Percentiles rank a stretch among this genome's conserved stretches.
Conservation (phyloP, 495 filamentous ascomycete species). For the Hypoxylon fuscum region DNA sequence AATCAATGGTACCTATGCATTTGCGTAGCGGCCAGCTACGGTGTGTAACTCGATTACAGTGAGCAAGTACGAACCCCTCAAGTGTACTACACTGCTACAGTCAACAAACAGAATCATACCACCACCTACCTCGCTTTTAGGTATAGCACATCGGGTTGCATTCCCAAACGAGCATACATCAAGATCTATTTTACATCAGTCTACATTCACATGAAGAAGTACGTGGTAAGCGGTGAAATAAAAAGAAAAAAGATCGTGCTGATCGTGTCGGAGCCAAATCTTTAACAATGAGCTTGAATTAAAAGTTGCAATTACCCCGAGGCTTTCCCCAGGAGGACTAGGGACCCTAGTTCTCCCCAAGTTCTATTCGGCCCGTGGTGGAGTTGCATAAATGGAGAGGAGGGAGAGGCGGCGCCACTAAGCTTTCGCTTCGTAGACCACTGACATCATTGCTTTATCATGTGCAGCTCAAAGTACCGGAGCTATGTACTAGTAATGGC, state of each 20-base stretch:
- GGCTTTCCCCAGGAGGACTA: conserved; percentile 26
- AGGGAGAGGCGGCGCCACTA: conserved; percentile 20
- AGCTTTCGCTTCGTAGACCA: conserved; percentile 23
- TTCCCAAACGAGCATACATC: no score
- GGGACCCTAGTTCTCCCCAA: conserved; percentile 37
- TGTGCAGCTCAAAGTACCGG: conserved; percentile 24
- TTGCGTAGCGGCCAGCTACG: neutral
- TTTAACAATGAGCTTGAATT: neutral
- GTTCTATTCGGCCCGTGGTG: conserved; percentile 40
- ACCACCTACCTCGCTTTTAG: no score
- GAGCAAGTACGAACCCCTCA: no score
- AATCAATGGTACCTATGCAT: neutral
- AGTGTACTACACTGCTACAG: no score
- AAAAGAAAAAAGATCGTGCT: no score
- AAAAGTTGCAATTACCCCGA: conserved; percentile 29
- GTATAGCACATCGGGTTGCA: no score
- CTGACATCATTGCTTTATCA: conserved; percentile 41
- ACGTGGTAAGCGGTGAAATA: no score
- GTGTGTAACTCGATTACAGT: neutral
- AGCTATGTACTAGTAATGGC: conserved; percentile 5
- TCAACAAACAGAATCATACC: no score
- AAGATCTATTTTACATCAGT: no score
- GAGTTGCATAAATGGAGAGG: conserved; percentile 26
- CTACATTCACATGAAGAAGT: no score
- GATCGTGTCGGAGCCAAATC: no score